phyloP scores from a whole-genome alignment of 2,329 filamentous ascomycete genomes.

The Penicillium sp. region DNA sequence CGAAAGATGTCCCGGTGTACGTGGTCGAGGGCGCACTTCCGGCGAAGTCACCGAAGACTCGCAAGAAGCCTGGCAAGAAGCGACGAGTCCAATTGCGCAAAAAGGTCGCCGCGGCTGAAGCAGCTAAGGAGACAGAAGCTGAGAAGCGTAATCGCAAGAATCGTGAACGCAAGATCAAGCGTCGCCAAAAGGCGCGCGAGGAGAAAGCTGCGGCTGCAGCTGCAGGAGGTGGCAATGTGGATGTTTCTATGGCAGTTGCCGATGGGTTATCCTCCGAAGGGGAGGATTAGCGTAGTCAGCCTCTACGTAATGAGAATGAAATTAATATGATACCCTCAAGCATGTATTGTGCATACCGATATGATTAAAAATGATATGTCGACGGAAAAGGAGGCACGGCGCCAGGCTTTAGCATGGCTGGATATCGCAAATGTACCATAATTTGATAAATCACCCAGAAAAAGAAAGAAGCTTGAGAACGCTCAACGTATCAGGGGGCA shows the following conservation, averaged over 20 bases:
- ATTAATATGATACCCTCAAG: neutral
- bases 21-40: slow-evolving; percentile 19
- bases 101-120: slow-evolving; percentile 27
- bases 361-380: too few relatives aligned
- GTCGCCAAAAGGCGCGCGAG: slow-evolving; percentile 39
- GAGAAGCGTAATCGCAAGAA: slow-evolving; percentile 43
- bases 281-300: slow-evolving; percentile 4
- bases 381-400: too few relatives aligned
- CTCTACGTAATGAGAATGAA: neutral
- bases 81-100: slow-evolving; percentile 42
- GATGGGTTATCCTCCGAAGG: slow-evolving; percentile 19
- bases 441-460: too few relatives aligned
- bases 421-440: too few relatives aligned
- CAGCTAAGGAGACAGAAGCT: slow-evolving; percentile 35
- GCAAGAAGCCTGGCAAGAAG: slow-evolving; percentile 46
- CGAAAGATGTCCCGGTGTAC: slow-evolving; percentile 25
- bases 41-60: slow-evolving; percentile 29
- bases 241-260: slow-evolving; percentile 15
- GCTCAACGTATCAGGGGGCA: too few relatives aligned
- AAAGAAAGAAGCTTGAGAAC: too few relatives aligned
- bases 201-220: slow-evolving; percentile 32
- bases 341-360: too few relatives aligned
- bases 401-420: too few relatives aligned
- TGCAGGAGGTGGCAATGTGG: slow-evolving; percentile 12
- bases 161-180: slow-evolving; percentile 39